Evolutionary conservation across 352 stramenopile genomes (phyloP), one percentile per base, ranked within the genome.

Genomic region (Phytophthora agathidicida): DNA sequence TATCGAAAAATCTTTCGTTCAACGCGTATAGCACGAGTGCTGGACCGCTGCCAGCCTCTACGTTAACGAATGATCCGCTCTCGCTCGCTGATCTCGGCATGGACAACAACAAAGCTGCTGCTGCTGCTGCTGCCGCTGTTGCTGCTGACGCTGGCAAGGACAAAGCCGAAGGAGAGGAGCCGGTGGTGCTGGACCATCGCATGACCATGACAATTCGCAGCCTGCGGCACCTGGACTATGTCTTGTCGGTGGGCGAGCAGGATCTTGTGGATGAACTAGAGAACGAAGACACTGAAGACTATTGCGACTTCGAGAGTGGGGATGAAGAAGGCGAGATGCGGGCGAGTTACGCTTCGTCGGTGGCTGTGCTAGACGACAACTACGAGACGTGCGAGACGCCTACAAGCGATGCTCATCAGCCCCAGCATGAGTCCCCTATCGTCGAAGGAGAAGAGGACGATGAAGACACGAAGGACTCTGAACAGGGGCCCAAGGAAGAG

Each of bases 331-430:
- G 23, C 9, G 66, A 68, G 20, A 41, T 31, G 20, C 71, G 66
- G 1, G 62, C 65, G 43, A 87, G 77, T 53, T 71, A 70, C 37
- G 67, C 63, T 13, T 88, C 78, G 20, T 88, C 78, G 7, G 74
- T 88, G 23, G 75, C 78, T n/a, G 68, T 88, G 16, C 26, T 88
- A 42, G 78, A 88, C 24, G 38, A 77, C 7, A 67, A 74, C 22
- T 57, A 57, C 24, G 53, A 67, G 23, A 41, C 41, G 23, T 67
- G 79, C 22, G 49, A 76, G 20, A 68, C 56, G 20, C 55, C 59
- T 8, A 53, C 48, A 20, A 67, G 60, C 41, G 59, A 65, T 20
- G 46, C 43, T 1, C 13, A 36, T 4, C 32, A 44, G n/a, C 56
- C 55, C 24, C 62, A 72, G 23, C 59, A 46, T n/a, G 49, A 63